Conservation (phyloP, 129 eudicot genomes). For the Calendula officinalis region DNA sequence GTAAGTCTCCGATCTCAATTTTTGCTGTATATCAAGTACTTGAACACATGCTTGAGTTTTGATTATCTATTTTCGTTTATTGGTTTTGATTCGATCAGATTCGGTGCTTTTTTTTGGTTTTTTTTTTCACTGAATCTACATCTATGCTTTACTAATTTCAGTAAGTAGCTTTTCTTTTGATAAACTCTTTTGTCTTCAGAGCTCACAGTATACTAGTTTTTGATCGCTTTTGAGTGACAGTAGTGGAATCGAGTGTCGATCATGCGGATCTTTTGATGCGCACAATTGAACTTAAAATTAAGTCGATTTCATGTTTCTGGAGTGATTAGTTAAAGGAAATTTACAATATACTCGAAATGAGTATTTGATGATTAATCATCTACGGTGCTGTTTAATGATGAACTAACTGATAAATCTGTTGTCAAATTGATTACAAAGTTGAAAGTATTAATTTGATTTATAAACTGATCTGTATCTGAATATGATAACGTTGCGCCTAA, state of each 20-base stretch:
- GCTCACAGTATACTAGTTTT: not conserved
- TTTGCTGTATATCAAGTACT: not conserved
- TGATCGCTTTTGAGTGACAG: not conserved
- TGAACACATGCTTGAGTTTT: not conserved
- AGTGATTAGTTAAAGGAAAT: too few species aligned
- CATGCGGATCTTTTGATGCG: constrained; percentile 9
- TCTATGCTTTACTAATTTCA: not conserved
- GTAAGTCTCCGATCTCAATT: constrained; percentile 39
- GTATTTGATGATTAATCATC: constrained; percentile 1
- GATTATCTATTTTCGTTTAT: constrained; percentile 3
- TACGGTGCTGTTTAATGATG: constrained; percentile 5
- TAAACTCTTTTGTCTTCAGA: constrained; percentile 20
- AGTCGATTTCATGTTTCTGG: too few species aligned
- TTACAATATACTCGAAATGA: too few species aligned
- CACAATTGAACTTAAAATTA: not conserved
- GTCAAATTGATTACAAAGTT: not conserved
- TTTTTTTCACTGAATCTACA: not conserved
- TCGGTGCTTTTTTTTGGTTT: not conserved
- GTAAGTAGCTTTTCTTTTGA: not conserved
- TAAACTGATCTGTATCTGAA: not conserved
- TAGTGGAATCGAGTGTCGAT: constrained; percentile 2
- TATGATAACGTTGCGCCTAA: not conserved
- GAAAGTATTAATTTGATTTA: not conserved
- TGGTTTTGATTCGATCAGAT: constrained; percentile 11
- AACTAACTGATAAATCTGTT: too few species aligned